Conservation (phyloP, 106 monocot genomes). For the Dendrobium catenatum region DNA sequence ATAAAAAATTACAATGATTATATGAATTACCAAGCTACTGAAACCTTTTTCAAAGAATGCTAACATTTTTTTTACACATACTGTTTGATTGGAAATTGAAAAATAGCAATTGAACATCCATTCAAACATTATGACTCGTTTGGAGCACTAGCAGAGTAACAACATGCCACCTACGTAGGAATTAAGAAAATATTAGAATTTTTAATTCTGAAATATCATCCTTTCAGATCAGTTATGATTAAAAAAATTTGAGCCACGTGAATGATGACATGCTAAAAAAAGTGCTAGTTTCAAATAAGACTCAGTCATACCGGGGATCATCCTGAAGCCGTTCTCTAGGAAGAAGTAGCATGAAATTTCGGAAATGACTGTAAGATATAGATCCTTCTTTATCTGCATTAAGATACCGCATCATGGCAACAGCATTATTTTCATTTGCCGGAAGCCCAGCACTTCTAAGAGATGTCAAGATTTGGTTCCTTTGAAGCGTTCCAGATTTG, state of each 20-base stretch:
- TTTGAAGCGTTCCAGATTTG: constrained; percentile 94
- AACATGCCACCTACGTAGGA: background rate
- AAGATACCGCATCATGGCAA: constrained; percentile 88
- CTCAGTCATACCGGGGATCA: constrained; percentile 68
- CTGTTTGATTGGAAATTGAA: background rate
- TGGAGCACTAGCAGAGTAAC: background rate
- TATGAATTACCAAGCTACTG: background rate
- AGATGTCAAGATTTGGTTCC: constrained; percentile 83
- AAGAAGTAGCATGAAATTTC: constrained; percentile 97
- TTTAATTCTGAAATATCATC: background rate
- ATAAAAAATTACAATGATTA: too few species aligned
- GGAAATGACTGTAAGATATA: constrained; percentile 95
- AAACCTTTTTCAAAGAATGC: background rate
- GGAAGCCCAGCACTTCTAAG: constrained; percentile 90
- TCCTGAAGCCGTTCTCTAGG: constrained; percentile 93
- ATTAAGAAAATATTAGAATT: background rate
- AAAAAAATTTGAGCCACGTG: background rate
- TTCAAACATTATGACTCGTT: background rate
- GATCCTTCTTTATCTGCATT: constrained; percentile 66
- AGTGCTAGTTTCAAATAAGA: background rate
- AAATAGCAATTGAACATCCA: background rate
- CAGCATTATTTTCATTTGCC: constrained; percentile 92
- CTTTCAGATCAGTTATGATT: background rate
- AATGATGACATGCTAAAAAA: background rate
- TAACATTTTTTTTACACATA: background rate